Conservation (phyloP, 2,329 filamentous ascomycete species). For the Colletotrichum agaves region DNA sequence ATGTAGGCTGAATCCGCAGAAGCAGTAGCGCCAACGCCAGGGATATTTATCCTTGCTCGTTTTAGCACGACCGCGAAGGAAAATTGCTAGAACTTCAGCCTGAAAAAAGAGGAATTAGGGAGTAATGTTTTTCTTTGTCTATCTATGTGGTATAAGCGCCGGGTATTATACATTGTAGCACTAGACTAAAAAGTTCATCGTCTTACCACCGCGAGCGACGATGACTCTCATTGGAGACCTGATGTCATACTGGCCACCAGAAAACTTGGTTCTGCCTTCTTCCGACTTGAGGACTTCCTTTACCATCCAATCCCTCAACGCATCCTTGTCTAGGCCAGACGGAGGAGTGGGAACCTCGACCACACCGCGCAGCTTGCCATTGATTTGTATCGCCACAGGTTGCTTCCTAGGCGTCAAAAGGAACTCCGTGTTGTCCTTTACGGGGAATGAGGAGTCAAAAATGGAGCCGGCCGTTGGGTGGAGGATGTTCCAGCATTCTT, state of each 20-base stretch:
- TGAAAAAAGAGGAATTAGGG: neutral
- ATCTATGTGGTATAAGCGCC: constrained; percentile 12
- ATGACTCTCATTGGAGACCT: constrained; percentile 71
- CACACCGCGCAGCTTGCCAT: constrained; percentile 79
- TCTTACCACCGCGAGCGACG: constrained; percentile 72
- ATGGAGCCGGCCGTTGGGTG: constrained; percentile 51
- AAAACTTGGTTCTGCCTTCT: constrained; percentile 68
- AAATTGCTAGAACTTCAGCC: too few species aligned
- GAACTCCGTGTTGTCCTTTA: constrained; percentile 60
- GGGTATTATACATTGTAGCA: constrained; percentile 36
- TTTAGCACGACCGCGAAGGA: too few species aligned
- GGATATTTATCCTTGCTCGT: too few species aligned
- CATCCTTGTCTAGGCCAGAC: constrained; percentile 52
- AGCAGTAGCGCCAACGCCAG: too few species aligned
- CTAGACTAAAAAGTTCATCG: constrained; percentile 78
- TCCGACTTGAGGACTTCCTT: constrained; percentile 69
- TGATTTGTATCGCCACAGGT: constrained; percentile 77
- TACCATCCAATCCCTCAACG: constrained; percentile 70
- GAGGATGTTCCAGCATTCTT: constrained; percentile 80
- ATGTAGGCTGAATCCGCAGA: too few species aligned
- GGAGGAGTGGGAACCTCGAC: constrained; percentile 70
- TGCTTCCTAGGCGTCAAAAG: constrained; percentile 61
- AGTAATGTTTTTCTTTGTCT: constrained; percentile 4
- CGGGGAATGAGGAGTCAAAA: constrained; percentile 67
- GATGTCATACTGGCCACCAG: constrained; percentile 56